Evolutionary conservation across 139 green algal genomes (phyloP), one percentile per base, ranked within the genome.

Genomic region (Ostreobium quekettii): DNA sequence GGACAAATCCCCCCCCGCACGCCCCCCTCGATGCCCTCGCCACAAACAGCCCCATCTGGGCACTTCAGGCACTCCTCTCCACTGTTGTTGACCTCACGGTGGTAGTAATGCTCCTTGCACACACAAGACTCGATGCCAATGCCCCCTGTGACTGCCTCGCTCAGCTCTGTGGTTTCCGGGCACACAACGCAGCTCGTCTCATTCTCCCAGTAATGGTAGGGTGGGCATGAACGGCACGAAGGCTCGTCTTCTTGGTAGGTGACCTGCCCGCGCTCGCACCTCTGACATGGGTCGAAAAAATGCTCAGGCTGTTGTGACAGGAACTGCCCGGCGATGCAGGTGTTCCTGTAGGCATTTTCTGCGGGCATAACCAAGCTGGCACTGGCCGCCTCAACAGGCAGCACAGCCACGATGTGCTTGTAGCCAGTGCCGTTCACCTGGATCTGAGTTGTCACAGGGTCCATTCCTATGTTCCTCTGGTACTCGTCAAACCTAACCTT

Each of bases 51-150:
- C 28, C 61, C 61, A 19, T 68, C 61, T 6, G 61, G 61, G 26
- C 61, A 68, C 8, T 36, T 36, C 15, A 38, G 5, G 61, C 61
- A 68, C 36, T 53, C 7, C 36, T 48, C 36, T 31, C 61, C 61
- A 8, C 7, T 15, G 5, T 48, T n/a, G n/a, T n/a, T n/a, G 8
- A n/a, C 35, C 36, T 24, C 6, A 5, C 36, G 61, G 24, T 68
- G 49, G 42, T 36, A 68, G 22, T 36, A 68, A 4, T 26, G 19
- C 31, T 68, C 61, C 8, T 68, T 68, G n/a, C 61, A 68, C 3
- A 8, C 8, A n/a, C 61, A 68, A 32, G 35, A 22, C 5, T 22
- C n/a, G 4, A 68, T 4, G 19, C 31, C 22, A 36, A 19, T 56
- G 30, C n/a, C 35, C 15, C 61, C 61, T 53, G 26, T 53, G 8